Evolutionary conservation across 805 yeast species (phyloP).

Genomic region (Cyberlindnera mississippiensis): DNA sequence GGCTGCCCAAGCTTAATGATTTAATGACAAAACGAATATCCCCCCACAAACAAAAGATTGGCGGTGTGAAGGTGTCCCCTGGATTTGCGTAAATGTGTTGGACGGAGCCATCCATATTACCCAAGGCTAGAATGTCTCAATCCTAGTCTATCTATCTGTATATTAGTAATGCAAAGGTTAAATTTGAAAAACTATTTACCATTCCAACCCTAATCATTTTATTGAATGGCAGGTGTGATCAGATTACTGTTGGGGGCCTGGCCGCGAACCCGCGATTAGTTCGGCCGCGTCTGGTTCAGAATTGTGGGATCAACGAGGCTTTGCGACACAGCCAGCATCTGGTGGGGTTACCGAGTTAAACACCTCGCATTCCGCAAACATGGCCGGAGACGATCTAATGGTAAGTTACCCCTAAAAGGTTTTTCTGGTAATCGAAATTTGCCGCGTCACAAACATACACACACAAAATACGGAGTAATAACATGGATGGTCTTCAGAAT

Average conservation of each 20-base stretch:
- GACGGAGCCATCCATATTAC: too few relatives aligned
- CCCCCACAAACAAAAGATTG: too few relatives aligned
- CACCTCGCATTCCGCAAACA: slow-evolving; percentile 3
- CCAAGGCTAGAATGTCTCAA: background rate
- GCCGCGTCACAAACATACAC: background rate
- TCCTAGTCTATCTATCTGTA: slow-evolving; percentile 3
- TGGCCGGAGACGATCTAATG: slow-evolving; percentile 28
- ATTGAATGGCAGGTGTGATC: too few relatives aligned
- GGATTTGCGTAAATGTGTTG: too few relatives aligned
- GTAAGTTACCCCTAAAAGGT: slow-evolving; percentile 12
- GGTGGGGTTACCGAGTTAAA: too few relatives aligned
- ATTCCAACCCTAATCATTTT: too few relatives aligned
- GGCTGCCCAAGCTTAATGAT: slow-evolving; percentile 36
- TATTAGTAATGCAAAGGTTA: slow-evolving; percentile 5
- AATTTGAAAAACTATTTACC: background rate
- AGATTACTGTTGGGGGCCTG: background rate
- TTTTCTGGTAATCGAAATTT: background rate
- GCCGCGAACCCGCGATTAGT: background rate
- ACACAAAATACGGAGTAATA: background rate
- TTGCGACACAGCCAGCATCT: background rate
- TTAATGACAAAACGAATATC: too few relatives aligned
- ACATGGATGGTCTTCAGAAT: slow-evolving; percentile 13
- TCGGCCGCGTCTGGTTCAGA: background rate
- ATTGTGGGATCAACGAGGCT: background rate
- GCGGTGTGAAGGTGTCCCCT: too few relatives aligned